Conservation (phyloP, 1,284 basidiomycete genomes). For the Ustilago trichophora region DNA sequence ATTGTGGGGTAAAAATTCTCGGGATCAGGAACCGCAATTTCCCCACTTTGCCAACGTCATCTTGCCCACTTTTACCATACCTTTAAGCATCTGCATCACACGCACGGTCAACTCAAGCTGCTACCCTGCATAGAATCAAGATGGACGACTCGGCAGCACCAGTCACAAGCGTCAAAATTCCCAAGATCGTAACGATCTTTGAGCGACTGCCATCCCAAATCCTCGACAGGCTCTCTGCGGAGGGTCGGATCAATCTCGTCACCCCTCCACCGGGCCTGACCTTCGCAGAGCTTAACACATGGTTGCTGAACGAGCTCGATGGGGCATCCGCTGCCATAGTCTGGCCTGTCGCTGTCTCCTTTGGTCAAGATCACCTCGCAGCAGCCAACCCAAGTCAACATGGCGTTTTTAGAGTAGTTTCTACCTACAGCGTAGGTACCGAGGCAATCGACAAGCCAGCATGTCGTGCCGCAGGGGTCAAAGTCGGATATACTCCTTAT, state of each 20-base stretch:
- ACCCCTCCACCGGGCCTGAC: background rate
- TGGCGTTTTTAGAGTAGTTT: constrained; percentile 9
- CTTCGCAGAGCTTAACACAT: constrained; percentile 10
- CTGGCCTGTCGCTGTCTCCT: constrained; percentile 16
- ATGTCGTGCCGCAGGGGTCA: constrained; percentile 14
- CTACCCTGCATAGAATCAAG: too few species aligned
- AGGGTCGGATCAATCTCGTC: constrained; percentile 19
- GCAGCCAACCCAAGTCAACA: background rate
- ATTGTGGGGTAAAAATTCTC: too few species aligned
- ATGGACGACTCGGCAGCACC: too few species aligned
- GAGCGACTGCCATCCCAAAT: constrained; percentile 15
- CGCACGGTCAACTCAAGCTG: too few species aligned
- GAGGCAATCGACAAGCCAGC: constrained; percentile 19
- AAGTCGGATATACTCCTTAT: constrained; percentile 25
- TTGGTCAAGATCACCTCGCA: constrained; percentile 14
- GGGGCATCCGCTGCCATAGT: constrained; percentile 19
- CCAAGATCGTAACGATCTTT: constrained; percentile 29
- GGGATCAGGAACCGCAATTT: too few species aligned
- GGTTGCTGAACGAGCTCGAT: constrained; percentile 11
- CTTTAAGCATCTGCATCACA: too few species aligned
- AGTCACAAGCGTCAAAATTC: too few species aligned
- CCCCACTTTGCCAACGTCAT: too few species aligned
- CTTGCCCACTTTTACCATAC: too few species aligned
- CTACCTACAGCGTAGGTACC: constrained; percentile 21
- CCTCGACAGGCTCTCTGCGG: constrained; percentile 1